Percentiles rank a stretch among this genome's conserved stretches.
Evolutionary conservation across 257 asterid species (phyloP).

Genomic region (Anisodus tanguticus): DNA sequence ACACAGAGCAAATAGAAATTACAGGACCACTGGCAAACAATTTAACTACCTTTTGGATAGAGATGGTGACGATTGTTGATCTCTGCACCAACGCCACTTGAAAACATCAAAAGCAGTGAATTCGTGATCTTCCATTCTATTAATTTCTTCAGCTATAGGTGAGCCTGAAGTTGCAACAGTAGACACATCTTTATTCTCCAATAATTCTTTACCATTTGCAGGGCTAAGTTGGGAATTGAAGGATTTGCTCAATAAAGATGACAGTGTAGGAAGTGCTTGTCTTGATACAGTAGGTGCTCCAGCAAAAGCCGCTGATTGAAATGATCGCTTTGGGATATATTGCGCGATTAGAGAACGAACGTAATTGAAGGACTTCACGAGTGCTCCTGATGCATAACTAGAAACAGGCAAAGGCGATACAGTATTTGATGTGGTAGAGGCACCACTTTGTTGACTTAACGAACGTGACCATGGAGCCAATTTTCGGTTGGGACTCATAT

Average conservation of each 20-base stretch:
- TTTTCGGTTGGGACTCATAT: slow-evolving; percentile 69
- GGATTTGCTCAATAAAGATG: slow-evolving; percentile 91
- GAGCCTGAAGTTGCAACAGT: slow-evolving; percentile 69
- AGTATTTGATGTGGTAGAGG: slow-evolving; percentile 55
- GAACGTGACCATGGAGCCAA: slow-evolving; percentile 76
- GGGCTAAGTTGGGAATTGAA: slow-evolving; percentile 89
- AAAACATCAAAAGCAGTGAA: slow-evolving; percentile 81
- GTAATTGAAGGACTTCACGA: slow-evolving; percentile 88
- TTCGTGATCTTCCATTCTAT: slow-evolving; percentile 74
- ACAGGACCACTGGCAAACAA: slow-evolving; percentile 41
- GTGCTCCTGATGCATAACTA: slow-evolving; percentile 87
- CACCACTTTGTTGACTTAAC: slow-evolving; percentile 63
- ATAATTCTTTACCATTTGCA: slow-evolving; percentile 73
- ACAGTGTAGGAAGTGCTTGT: slow-evolving; percentile 85
- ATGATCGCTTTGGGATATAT: slow-evolving; percentile 88
- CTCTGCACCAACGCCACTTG: slow-evolving; percentile 98
- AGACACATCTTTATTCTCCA: slow-evolving; percentile 83
- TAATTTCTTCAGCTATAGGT: slow-evolving; percentile 79
- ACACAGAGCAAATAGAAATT: slow-evolving; percentile 28
- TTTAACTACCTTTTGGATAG: slow-evolving; percentile 74
- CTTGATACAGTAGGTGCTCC: slow-evolving; percentile 90
- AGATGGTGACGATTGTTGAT: slow-evolving; percentile 72
- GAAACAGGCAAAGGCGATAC: slow-evolving; percentile 82
- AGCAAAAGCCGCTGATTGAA: slow-evolving; percentile 94
- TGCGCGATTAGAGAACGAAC: slow-evolving; percentile 94